Base-by-base conservation (phyloP, 805 yeast genomes). In the Geotrichum ghanense region DNA sequence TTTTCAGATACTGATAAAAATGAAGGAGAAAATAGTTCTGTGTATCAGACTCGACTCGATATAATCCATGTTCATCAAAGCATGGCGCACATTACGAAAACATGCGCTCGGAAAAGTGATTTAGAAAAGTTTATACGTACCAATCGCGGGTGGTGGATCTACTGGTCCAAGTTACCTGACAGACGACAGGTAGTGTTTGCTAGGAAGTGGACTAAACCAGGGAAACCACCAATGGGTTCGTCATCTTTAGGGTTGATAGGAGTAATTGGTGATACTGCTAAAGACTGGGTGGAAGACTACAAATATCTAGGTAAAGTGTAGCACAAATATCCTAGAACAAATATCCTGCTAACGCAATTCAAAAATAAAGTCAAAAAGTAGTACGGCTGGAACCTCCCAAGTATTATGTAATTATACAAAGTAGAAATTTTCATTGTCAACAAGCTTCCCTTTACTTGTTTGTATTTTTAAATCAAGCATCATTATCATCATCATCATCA, bases 191-290 rank as follows among this genome's bases (percentile, higher is more conserved):
- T 56, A 12, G 42, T 56, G 21, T 51, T 57, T 45, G 60, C 58
- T 1, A 41, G 57, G n/a, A 53, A 50, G 41, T 51, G 56, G 52
- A 43, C 43, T n/a, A 50, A 45, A 16, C 20, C 37, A n/a, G 37
- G 37, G 16, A 31, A 31, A 12, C 25, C 42, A 42, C 21, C 44
- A 24, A 41, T 47, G 49, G 16, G 40, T 45, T 12, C 49, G 46
- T 1, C 51, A 46, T 17, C 39, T 46, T 2, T 50, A 40, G 53
- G 56, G 19, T 45, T 57, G 20, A 48, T 57, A 1, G 54, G 55
- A 2, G 58, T 54, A 1, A 47, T 57, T 22, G 59, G 61, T n/a
- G 52, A 45, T 26, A 57, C 54, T 27, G 61, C 57, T 14, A 58
- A 51, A 26, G n/a, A 42, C 6, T 58, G 60, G 59, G 45, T 58